Conservation (phyloP, 2,329 filamentous ascomycete species). For the Endocalyx cinctus region DNA sequence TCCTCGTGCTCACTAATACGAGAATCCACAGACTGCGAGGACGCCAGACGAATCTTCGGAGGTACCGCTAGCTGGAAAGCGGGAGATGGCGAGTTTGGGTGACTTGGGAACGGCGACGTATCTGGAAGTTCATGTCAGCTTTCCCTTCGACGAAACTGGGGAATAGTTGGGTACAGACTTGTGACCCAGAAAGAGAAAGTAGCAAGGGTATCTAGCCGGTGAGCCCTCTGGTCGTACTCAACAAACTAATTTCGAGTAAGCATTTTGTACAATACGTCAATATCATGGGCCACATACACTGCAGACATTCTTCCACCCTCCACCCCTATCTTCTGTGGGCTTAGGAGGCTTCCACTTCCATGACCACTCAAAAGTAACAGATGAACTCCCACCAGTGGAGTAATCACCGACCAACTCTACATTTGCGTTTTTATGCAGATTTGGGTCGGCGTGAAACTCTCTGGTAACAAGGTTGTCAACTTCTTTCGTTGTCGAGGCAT, state of each 20-base stretch:
- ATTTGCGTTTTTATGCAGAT: conserved; percentile 94
- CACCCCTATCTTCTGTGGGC: conserved; percentile 71
- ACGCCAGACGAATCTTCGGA: conserved; percentile 77
- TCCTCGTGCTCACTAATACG: conserved; percentile 71
- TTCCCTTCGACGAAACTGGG: too few species aligned
- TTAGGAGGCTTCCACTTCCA: conserved; percentile 98
- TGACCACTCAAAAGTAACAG: conserved; percentile 86
- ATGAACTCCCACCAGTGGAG: conserved; percentile 74
- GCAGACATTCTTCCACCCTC: conserved; percentile 94
- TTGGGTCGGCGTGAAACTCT: conserved; percentile 95
- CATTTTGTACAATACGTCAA: conserved; percentile 4
- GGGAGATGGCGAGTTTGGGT: conserved; percentile 64
- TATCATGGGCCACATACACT: conserved; percentile 53
- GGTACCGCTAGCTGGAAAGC: conserved; percentile 69
- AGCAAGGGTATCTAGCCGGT: conserved; percentile 80
- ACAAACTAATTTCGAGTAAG: conserved; percentile 62
- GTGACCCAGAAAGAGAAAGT: conserved; percentile 96
- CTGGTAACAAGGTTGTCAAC: conserved; percentile 90
- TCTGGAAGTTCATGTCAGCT: conserved; percentile 36
- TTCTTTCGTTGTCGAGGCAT: conserved; percentile 79
- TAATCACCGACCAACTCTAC: conserved; percentile 94
- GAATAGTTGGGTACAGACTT: conserved; percentile 48
- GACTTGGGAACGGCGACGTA: conserved; percentile 39
- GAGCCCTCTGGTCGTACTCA: conserved; percentile 91
- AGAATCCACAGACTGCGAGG: conserved; percentile 80